Evolutionary conservation across 352 stramenopile genomes (phyloP).

Genomic region (Saprolegnia diclina): DNA sequence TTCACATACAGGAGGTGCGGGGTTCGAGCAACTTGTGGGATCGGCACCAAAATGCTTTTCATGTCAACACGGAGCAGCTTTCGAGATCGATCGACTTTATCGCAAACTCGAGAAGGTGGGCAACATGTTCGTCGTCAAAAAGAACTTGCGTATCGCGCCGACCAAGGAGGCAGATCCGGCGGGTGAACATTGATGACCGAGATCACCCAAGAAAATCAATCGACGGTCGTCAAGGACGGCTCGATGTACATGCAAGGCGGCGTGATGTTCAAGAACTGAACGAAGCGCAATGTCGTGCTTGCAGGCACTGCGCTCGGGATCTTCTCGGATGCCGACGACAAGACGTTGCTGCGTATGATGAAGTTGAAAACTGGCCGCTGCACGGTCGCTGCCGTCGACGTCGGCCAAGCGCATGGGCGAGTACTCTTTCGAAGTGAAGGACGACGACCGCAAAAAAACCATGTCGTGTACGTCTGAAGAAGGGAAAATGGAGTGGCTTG

Average conservation of each 20-base stretch:
- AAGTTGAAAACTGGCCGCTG: slow-evolving; percentile 24
- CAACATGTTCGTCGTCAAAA: not conserved
- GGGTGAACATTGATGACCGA: slow-evolving; percentile 11
- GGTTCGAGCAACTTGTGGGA: too few species aligned
- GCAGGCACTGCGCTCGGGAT: slow-evolving; percentile 8
- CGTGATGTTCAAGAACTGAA: slow-evolving; percentile 23
- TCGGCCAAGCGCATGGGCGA: slow-evolving; percentile 1
- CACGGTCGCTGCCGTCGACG: slow-evolving; percentile 7
- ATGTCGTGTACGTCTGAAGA: slow-evolving; percentile 18
- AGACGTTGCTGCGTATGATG: not conserved
- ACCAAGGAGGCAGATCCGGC: not conserved
- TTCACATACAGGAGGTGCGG: too few species aligned
- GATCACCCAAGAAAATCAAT: slow-evolving; percentile 16
- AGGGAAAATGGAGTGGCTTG: slow-evolving; percentile 17
- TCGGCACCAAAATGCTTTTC: slow-evolving; percentile 17
- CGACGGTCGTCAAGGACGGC: slow-evolving; percentile 16
- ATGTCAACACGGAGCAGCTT: slow-evolving; percentile 11
- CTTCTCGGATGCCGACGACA: slow-evolving; percentile 12
- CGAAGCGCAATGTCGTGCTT: slow-evolving; percentile 11
- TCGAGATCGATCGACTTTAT: slow-evolving; percentile 13
- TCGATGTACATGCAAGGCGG: slow-evolving; percentile 21
- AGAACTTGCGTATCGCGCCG: not conserved
- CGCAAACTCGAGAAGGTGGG: slow-evolving; percentile 13
- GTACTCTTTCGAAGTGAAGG: slow-evolving; percentile 1
- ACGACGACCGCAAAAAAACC: not conserved